phyloP scores from a whole-genome alignment of 257 asterid genomes.

The Rubia yunnanensis region DNA sequence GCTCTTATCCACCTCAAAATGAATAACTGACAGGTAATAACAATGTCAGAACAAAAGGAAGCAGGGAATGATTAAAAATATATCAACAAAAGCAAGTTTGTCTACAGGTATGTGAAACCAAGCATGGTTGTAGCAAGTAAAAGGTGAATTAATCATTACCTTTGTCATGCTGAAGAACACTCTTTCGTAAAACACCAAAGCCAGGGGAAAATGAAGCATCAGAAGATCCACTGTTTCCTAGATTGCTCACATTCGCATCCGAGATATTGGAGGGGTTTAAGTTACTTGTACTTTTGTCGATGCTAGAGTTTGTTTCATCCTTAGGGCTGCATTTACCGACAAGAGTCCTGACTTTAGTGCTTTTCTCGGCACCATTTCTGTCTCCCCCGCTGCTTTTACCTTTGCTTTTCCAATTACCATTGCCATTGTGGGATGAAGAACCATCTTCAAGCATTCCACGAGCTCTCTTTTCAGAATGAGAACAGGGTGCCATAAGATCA shows the following conservation, averaged over 20 bases:
- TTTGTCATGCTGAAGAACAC: conserved; percentile 29
- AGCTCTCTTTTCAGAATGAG: conserved; percentile 9
- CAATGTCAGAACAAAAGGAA: neutral
- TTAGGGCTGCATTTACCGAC: neutral
- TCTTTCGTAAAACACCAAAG: conserved; percentile 38
- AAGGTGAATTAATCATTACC: conserved; percentile 18
- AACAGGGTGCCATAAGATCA: conserved; percentile 5
- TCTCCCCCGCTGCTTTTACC: conserved; percentile 6
- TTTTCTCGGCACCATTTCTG: conserved; percentile 2
- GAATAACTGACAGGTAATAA: neutral
- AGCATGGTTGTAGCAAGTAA: neutral
- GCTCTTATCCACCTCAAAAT: neutral
- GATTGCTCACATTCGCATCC: conserved; percentile 13
- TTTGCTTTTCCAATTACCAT: conserved; percentile 15
- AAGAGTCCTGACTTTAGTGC: conserved; percentile 12
- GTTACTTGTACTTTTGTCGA: conserved; percentile 9
- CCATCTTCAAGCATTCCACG: conserved; percentile 11
- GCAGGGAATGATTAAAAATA: neutral
- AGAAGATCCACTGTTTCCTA: conserved; percentile 10
- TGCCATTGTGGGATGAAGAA: conserved; percentile 6
- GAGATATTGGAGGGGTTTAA: conserved; percentile 8
- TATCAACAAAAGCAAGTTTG: neutral
- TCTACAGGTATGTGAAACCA: neutral
- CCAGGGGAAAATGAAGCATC: conserved; percentile 18
- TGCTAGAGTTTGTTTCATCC: conserved; percentile 5